Conservation (phyloP, 805 yeast species). For the Kuraishia piskuri region DNA sequence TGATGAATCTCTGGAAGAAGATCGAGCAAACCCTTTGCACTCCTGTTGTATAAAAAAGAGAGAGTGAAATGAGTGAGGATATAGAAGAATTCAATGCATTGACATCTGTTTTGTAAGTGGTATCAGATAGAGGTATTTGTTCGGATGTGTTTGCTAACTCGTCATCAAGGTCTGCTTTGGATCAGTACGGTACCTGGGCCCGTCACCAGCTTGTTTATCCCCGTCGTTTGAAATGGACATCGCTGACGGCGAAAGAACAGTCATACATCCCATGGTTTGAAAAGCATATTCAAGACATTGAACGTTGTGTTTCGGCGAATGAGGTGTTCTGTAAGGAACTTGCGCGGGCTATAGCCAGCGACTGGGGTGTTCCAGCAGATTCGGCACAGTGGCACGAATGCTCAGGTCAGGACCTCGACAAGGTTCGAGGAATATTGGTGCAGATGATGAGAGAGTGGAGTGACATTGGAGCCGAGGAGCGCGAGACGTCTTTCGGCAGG, state of each 20-base stretch:
- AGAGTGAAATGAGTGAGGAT: slow-evolving; percentile 6
- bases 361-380: slow-evolving; percentile 39
- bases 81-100: slow-evolving; percentile 21
- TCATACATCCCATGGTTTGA: slow-evolving; percentile 42
- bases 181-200: slow-evolving; percentile 27
- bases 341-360: slow-evolving; percentile 32
- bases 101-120: slow-evolving; percentile 17
- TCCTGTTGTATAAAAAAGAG: no score
- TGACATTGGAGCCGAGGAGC: slow-evolving; percentile 37
- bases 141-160: not conserved
- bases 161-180: slow-evolving; percentile 16
- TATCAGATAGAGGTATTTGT: not conserved
- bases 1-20: no score
- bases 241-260: slow-evolving; percentile 32
- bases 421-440: slow-evolving; percentile 45
- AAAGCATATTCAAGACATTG: slow-evolving; percentile 28
- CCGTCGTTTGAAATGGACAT: slow-evolving; percentile 21
- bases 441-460: slow-evolving; percentile 62
- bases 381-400: slow-evolving; percentile 35
- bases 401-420: slow-evolving; percentile 37
- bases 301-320: slow-evolving; percentile 35
- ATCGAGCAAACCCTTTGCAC: no score
- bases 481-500: slow-evolving; percentile 28
- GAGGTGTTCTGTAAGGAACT: slow-evolving; percentile 31
- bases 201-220: slow-evolving; percentile 21